phyloP scores from a whole-genome alignment of 805 yeast genomes.

The Saccharomycodes ludwigii region DNA sequence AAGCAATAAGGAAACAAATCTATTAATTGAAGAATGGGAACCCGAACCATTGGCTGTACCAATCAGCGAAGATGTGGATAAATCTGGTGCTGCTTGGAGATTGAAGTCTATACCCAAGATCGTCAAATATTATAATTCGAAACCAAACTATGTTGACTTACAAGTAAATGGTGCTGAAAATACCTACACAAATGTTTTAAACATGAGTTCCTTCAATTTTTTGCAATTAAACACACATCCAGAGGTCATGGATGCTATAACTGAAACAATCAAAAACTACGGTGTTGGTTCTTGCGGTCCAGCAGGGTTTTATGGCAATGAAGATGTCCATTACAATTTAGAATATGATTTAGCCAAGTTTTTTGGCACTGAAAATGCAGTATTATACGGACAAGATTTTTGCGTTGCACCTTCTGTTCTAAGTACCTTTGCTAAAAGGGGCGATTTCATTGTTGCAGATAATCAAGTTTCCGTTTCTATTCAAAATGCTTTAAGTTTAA shows the following conservation, averaged over 20 bases:
- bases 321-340: conserved; percentile 73
- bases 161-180: conserved; percentile 20
- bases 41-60: conserved; percentile 72
- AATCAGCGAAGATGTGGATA: conserved; percentile 14
- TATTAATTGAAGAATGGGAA: conserved; percentile 78
- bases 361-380: conserved; percentile 65
- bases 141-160: conserved; percentile 16
- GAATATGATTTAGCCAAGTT: conserved; percentile 66
- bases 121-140: too few species aligned
- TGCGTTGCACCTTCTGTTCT: conserved; percentile 77
- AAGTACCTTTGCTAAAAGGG: conserved; percentile 90
- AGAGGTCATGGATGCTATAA: conserved; percentile 29
- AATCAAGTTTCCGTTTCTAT: conserved; percentile 59
- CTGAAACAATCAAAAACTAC: conserved; percentile 40
- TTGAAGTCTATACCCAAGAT: conserved; percentile 51
- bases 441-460: conserved; percentile 86
- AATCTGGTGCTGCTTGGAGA: too few species aligned
- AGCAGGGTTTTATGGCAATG: conserved; percentile 93
- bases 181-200: conserved; percentile 31
- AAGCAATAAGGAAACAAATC: conserved; percentile 57
- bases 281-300: conserved; percentile 99
- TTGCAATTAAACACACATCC: conserved; percentile 44
- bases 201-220: conserved; percentile 63
- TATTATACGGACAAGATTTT: conserved; percentile 88
- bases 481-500: conserved; percentile 79